Conservation (phyloP, 306 rosid species). For the Acacia melanoxylon region DNA sequence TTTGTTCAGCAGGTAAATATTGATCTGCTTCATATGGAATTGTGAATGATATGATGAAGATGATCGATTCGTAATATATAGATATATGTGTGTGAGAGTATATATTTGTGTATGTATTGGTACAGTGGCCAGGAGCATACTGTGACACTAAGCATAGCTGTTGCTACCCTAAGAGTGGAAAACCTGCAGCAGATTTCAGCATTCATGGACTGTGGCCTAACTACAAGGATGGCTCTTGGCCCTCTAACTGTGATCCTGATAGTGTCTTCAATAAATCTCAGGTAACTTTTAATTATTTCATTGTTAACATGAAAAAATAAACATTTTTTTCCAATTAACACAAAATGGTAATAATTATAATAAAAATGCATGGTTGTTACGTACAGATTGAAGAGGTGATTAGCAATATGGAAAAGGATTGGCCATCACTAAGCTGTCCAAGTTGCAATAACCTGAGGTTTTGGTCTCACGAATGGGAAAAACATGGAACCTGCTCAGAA, state of each 20-base stretch:
- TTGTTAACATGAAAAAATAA: too few species aligned
- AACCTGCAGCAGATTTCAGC: constrained; percentile 55
- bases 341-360: not conserved
- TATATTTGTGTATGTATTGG: too few species aligned
- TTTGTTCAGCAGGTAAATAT: constrained; percentile 54
- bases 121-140: constrained; percentile 61
- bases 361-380: not conserved
- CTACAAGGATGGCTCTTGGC: constrained; percentile 48
- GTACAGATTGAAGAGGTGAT: constrained; percentile 56
- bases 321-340: not conserved
- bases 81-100: not conserved
- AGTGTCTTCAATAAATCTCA: constrained; percentile 49
- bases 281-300: constrained; percentile 12
- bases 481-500: constrained; percentile 81
- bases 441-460: constrained; percentile 72
- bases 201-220: constrained; percentile 65
- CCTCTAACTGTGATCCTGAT: constrained; percentile 52
- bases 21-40: not conserved
- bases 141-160: constrained; percentile 53
- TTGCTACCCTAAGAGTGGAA: constrained; percentile 53
- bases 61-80: not conserved
- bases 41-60: not conserved
- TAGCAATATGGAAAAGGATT: constrained; percentile 46
- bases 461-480: constrained; percentile 95
- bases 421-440: constrained; percentile 95